Base-by-base conservation (phyloP, 768 basidiomycete species). In the Lanmaoa pseudosensibilis region DNA sequence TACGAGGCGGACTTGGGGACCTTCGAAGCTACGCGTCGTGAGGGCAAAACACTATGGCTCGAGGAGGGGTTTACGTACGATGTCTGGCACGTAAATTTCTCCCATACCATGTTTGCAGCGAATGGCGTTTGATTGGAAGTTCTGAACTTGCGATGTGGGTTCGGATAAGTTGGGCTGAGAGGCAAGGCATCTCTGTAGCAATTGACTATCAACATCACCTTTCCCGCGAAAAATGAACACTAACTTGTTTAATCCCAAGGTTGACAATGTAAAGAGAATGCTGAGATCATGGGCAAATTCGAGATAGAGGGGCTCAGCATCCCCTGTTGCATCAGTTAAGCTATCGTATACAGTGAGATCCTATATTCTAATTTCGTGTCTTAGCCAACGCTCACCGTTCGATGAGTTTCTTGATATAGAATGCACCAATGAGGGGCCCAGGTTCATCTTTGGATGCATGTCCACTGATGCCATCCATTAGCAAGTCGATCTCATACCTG, bases 261-360 rank as follows among this genome's bases (percentile, higher is more conserved):
- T 71, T 11, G 77, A 70, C 52, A 78, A 57, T n/a, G 71, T 68
- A 21, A 74, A 10, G 52, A 77, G 69, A 45, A 78, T 73, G 21
- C 65, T 74, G 11, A 65, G 65, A 48, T 78, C 75, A 50, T 78
- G 77, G 2, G 70, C 75, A 52, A 79, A 77, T 55, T 79, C 78
- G 16, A 79, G 70, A 64, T 74, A 72, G 32, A 76, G 63, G 38
- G 62, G 50, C 40, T 69, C 50, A 15, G 69, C 69, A 46, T 69
- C 54, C 21, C 61, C 69, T 3, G 70, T 72, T 15, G 62, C 46
- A 59, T 74, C 70, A 30, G 71, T 68, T 47, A 76, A 67, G n/a
- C 75, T 76, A 34, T 36, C 32, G 13, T 6, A 3, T 8, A 15
- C 11, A 0, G 23, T 44, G 27, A 47, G 49, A 34, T n/a, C 38